These are phyloP conservation scores for Aspergillus olivimuriae DNA, from an alignment of 495 filamentous ascomycete genomes.

Conservation along the genomic window DNA sequence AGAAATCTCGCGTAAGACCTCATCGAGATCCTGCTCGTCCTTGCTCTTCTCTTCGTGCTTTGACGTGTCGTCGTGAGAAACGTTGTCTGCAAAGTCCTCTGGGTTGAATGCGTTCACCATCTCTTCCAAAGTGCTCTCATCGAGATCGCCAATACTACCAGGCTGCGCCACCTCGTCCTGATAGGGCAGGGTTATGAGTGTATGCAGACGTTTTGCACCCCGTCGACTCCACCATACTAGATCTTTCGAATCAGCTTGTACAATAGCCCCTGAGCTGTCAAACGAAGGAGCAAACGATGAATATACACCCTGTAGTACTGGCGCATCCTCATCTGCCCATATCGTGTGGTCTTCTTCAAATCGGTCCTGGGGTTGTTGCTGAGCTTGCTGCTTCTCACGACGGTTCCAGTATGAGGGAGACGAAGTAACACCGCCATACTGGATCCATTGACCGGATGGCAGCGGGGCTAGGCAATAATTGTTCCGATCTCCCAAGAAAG, in stretches of 20 bases:
- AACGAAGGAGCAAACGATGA: conserved; percentile 81
- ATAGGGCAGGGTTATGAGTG: conserved; percentile 39
- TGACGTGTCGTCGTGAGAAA: conserved; percentile 36
- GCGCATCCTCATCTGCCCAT: conserved; percentile 33
- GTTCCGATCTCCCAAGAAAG: conserved; percentile 33
- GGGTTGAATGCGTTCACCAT: conserved; percentile 44
- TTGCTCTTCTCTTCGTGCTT: conserved; percentile 39
- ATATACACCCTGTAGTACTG: conserved; percentile 74
- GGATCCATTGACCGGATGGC: conserved; percentile 37
- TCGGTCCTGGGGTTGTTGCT: conserved; percentile 13
- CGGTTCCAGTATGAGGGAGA: conserved; percentile 38
- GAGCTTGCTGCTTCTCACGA: conserved; percentile 30
- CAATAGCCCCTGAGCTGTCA: conserved; percentile 70
- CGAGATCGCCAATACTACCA: conserved; percentile 37
- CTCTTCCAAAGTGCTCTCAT: conserved; percentile 43
- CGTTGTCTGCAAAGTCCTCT: conserved; percentile 26
- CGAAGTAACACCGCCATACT: conserved; percentile 38
- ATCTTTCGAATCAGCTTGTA: conserved; percentile 63
- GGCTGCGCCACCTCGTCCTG: conserved; percentile 40
- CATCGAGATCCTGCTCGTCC: conserved; percentile 48
- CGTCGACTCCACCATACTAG: conserved; percentile 82
- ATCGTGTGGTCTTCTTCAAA: conserved; percentile 27
- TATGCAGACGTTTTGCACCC: conserved; percentile 54
- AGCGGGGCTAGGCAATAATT: conserved; percentile 36
- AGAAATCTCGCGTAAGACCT: conserved; percentile 72